Evolutionary conservation across 495 filamentous ascomycete species (phyloP).

Genomic region (Cercophora newfieldiana): DNA sequence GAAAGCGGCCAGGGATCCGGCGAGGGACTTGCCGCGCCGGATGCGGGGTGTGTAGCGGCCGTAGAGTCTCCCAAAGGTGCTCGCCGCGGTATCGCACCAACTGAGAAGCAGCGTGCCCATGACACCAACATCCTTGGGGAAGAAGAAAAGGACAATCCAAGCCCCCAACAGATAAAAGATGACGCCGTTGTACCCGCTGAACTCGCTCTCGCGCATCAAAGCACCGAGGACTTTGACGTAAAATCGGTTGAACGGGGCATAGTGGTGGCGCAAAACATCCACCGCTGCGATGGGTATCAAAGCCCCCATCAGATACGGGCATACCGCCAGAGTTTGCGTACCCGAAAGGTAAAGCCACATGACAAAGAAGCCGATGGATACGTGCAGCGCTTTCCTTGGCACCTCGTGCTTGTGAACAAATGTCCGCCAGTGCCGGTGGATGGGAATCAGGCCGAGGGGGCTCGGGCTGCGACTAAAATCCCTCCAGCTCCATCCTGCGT

Average conservation of each 20-base stretch:
- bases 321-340: slow-evolving; percentile 69
- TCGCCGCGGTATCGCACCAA: slow-evolving; percentile 98
- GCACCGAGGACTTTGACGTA: slow-evolving; percentile 85
- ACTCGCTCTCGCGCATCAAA: slow-evolving; percentile 96
- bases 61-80: slow-evolving; percentile 85
- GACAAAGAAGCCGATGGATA: slow-evolving; percentile 93
- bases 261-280: slow-evolving; percentile 80
- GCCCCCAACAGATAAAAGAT: slow-evolving; percentile 94
- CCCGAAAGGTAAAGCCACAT: slow-evolving; percentile 79
- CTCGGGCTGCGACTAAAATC: slow-evolving; percentile 85
- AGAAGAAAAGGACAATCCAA: slow-evolving; percentile 80
- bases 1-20: slow-evolving; percentile 82
- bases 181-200: slow-evolving; percentile 88
- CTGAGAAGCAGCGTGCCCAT: slow-evolving; percentile 85
- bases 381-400: slow-evolving; percentile 74
- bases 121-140: slow-evolving; percentile 92
- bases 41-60: slow-evolving; percentile 85
- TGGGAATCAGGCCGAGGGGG: slow-evolving; percentile 91
- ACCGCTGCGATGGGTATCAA: slow-evolving; percentile 85
- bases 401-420: slow-evolving; percentile 79
- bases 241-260: slow-evolving; percentile 74
- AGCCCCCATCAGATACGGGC: slow-evolving; percentile 77
- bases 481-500: slow-evolving; percentile 64
- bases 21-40: slow-evolving; percentile 84
- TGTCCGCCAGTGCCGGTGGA: slow-evolving; percentile 73